Evolutionary conservation across 2,329 filamentous ascomycete genomes (phyloP).

Genomic region (Myotisia sp.): DNA sequence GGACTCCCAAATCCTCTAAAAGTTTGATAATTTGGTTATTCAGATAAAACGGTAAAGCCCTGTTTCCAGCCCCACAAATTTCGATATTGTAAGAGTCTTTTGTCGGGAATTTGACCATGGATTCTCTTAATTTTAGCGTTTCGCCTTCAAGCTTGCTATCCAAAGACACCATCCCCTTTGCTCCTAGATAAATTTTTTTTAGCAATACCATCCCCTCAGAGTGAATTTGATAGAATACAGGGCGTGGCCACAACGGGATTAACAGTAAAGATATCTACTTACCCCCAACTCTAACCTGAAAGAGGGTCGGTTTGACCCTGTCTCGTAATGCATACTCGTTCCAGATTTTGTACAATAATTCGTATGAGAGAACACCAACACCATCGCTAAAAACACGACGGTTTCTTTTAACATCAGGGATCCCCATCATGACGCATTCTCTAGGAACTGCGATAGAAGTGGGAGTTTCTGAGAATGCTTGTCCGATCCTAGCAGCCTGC

Average conservation of each 20-base stretch:
- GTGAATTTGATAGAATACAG: too few species aligned
- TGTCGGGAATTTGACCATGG: constrained; percentile 77
- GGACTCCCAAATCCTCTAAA: constrained; percentile 59
- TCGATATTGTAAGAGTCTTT: constrained; percentile 15
- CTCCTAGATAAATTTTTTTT: constrained; percentile 35
- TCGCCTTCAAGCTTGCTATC: constrained; percentile 47
- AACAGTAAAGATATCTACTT: constrained; percentile 14
- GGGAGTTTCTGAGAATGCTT: constrained; percentile 62
- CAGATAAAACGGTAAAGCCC: constrained; percentile 53
- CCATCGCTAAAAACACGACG: constrained; percentile 61
- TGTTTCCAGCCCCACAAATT: constrained; percentile 39
- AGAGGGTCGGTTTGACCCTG: constrained; percentile 20
- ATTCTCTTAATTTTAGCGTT: constrained; percentile 48
- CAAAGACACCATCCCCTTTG: constrained; percentile 65
- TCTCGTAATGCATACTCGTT: constrained; percentile 19
- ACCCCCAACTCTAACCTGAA: constrained; percentile 61
- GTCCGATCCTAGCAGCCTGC: constrained; percentile 46
- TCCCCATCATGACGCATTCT: constrained; percentile 14
- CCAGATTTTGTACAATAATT: constrained; percentile 48
- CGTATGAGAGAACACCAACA: constrained; percentile 56
- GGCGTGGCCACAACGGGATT: too few species aligned
- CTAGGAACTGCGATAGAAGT: constrained; percentile 41
- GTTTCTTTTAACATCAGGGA: constrained; percentile 25
- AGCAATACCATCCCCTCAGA: too few species aligned
- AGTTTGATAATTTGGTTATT: constrained; percentile 79